Conservation (phyloP, 2,329 filamentous ascomycete species). For the Fusarium drepaniforme region DNA sequence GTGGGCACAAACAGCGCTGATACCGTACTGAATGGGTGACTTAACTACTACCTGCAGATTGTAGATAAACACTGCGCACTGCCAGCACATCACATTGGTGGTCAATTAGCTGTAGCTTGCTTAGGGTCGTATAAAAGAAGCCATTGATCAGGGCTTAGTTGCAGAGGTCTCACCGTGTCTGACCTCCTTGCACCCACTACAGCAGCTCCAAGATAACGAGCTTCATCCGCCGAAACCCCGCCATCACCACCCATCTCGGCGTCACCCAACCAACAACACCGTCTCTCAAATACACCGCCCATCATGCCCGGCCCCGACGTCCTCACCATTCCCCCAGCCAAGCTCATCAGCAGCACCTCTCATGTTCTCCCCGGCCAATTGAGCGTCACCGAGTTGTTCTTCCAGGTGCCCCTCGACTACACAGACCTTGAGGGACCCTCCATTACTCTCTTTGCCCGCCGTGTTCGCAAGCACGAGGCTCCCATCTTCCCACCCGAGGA, state of each 20-base stretch:
- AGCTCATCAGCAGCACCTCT: conserved; percentile 55
- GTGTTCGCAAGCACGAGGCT: conserved; percentile 74
- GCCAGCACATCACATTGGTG: neutral
- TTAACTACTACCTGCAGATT: neutral
- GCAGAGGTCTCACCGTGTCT: neutral
- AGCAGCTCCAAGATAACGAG: neutral
- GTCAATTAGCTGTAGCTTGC: neutral
- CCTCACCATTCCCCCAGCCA: conserved; percentile 51
- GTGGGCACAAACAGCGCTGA: neutral
- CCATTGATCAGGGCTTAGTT: neutral
- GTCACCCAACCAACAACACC: neutral
- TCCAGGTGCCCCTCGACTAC: conserved; percentile 88
- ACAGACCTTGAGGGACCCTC: conserved; percentile 68
- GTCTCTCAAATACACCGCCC: conserved; percentile 3
- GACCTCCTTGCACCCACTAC: neutral
- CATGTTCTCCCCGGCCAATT: conserved; percentile 72
- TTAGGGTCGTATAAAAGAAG: neutral
- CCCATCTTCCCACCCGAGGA: conserved; percentile 64
- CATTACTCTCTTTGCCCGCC: conserved; percentile 83
- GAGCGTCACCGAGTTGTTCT: conserved; percentile 84
- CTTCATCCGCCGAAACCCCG: conserved; percentile 24
- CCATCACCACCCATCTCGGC: conserved; percentile 19
- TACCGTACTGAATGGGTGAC: neutral
- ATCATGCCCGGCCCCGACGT: conserved; percentile 28
- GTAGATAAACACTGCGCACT: neutral